These are phyloP conservation scores for Neurospora sp. DNA, from an alignment of 495 filamentous ascomycete genomes.

Conservation along the genomic window DNA sequence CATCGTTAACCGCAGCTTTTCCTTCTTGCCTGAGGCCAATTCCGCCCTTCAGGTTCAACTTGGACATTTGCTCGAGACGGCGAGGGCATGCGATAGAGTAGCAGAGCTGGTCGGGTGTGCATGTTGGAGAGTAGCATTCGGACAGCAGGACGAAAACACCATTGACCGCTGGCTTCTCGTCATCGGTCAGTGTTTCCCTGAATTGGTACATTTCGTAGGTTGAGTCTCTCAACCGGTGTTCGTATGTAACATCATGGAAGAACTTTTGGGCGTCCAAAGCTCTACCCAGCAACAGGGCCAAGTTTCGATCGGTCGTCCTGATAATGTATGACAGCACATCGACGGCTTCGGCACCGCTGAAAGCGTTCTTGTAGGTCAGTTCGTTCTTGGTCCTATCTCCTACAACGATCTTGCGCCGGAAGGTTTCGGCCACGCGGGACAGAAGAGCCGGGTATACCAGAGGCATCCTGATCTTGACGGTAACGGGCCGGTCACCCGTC, in stretches of 20 bases:
- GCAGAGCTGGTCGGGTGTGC: conserved; percentile 85
- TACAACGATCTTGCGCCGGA: conserved; percentile 72
- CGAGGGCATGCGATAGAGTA: conserved; percentile 98
- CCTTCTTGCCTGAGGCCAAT: conserved; percentile 77
- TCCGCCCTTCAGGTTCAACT: conserved; percentile 84
- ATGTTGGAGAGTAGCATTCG: conserved; percentile 97
- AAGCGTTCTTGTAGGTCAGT: conserved; percentile 91
- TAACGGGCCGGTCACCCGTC: conserved; percentile 38
- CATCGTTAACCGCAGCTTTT: conserved; percentile 63
- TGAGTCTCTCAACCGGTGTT: conserved; percentile 88
- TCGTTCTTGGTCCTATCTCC: conserved; percentile 93
- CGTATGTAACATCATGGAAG: conserved; percentile 98
- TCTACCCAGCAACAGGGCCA: conserved; percentile 86
- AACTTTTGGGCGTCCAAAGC: conserved; percentile 97
- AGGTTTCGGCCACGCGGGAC: conserved; percentile 81
- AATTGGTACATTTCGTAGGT: conserved; percentile 92
- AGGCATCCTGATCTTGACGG: conserved; percentile 50
- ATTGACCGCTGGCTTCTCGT: conserved; percentile 73
- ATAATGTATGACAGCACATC: conserved; percentile 92
- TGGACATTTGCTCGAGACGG: conserved; percentile 86
- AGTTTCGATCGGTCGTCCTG: conserved; percentile 88
- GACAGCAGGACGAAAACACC: conserved; percentile 93
- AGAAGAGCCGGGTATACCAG: conserved; percentile 89
- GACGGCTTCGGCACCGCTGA: conserved; percentile 89
- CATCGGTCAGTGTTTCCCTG: conserved; percentile 83